Base-by-base conservation (phyloP, 306 rosid species). In the Trifolium fragiferum region DNA sequence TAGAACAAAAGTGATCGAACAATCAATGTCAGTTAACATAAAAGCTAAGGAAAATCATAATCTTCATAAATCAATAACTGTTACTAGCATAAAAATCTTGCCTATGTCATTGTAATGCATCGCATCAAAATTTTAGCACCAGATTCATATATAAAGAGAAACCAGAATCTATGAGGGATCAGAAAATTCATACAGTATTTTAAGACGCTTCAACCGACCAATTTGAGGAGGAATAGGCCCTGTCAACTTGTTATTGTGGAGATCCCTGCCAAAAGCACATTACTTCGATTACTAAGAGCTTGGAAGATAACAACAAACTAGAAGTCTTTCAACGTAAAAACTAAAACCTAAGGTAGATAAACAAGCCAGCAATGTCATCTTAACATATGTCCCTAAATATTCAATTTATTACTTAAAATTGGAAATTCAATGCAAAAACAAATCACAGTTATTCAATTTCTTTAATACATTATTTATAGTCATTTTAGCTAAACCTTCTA, bases 141-240 rank as follows among this genome's bases (percentile, higher is more conserved):
- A 47, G 13, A 74, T 58, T 16, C 43, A 49, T 37, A 37, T 53
- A 68, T 13, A 68, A 19, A 37, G 46, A 23, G 44, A 43, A 75
- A 78, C 19, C 23, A 74, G 7, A 82, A 68, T 37, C 4, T 15
- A 63, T 58, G 53, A 79, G 72, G 74, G 54, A 59, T 30, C 9
- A 61, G 46, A 74, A 63, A 51, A 71, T 59, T 16, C 77, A 6
- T 92, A 94, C 99, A 95, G 87, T 78, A 90, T 89, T 82, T 87
- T 87, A 30, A 95, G 98, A 76, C 96, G 99, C 98, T 81, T 95
- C 86, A 95, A 61, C 59, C 99, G 92, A 60, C 90, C 98, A 64
- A 95, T 95, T 80, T 95, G 99, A 46, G 99, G 89, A 78, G 99
- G 99, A 86, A 95, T 90, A 6, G 99, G 99, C 30, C 99, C 99